These are phyloP conservation scores for Silene uniflora DNA, from an alignment of 148 eudicot genomes.

Conservation along the genomic window DNA sequence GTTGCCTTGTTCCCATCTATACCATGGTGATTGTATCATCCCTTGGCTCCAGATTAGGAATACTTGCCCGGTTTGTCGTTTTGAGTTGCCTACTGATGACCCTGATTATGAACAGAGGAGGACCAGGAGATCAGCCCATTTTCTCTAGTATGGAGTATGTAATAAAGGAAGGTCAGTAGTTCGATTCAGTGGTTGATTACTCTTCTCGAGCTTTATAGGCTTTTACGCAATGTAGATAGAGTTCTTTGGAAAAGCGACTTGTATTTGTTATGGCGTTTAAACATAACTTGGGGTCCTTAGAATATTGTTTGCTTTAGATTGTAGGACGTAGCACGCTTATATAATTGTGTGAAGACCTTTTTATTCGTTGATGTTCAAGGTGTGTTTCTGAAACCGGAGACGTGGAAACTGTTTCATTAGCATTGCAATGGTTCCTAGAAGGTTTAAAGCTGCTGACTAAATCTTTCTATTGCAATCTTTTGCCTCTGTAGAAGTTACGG, in stretches of 20 bases:
- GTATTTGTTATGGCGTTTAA: conserved; percentile 1
- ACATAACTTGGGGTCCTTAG: not conserved
- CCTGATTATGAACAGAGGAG: conserved; percentile 60
- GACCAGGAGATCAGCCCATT: conserved; percentile 35
- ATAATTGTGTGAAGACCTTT: conserved; percentile 11
- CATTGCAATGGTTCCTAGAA: not conserved
- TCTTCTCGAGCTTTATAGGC: not conserved
- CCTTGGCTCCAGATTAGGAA: conserved; percentile 74
- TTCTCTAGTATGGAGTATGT: conserved; percentile 11
- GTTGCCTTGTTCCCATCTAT: conserved; percentile 63
- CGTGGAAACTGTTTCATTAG: conserved; percentile 5
- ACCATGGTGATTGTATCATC: conserved; percentile 64
- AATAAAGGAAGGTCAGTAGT: conserved; percentile 9
- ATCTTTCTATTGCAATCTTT: too few relatives aligned
- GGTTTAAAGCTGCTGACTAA: not conserved
- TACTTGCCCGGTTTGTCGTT: conserved; percentile 72
- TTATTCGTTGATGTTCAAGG: conserved; percentile 6
- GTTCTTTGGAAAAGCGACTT: conserved; percentile 5
- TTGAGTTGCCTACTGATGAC: conserved; percentile 69
- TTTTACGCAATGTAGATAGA: conserved; percentile 15
- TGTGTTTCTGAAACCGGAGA: not conserved
- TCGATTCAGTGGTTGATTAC: not conserved
- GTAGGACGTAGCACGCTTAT: not conserved
- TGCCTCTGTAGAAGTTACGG: too few relatives aligned
- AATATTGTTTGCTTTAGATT: conserved; percentile 9